Conservation (phyloP, 1,284 basidiomycete species). For the Violaceomyces palustris region DNA sequence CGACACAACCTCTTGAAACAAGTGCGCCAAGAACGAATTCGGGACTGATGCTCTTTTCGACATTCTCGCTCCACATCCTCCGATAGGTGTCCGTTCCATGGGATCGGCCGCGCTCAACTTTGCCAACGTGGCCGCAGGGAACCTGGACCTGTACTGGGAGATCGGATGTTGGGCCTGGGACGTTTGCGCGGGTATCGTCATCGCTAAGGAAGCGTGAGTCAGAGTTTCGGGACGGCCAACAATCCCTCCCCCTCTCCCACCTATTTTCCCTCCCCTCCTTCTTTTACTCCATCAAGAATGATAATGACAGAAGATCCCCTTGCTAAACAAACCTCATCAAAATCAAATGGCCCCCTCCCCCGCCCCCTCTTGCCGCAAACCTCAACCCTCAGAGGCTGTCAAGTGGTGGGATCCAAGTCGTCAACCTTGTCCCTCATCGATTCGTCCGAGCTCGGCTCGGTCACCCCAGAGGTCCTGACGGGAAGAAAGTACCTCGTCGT, state of each 20-base stretch:
- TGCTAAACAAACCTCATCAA: background rate
- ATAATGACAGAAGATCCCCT: too few relatives aligned
- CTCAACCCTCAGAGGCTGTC: too few relatives aligned
- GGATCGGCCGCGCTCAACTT: slow-evolving; percentile 49
- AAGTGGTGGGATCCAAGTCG: too few relatives aligned
- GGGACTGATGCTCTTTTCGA: background rate
- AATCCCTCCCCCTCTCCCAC: slow-evolving; percentile 8
- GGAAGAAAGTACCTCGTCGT: slow-evolving; percentile 84
- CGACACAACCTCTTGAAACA: too few relatives aligned
- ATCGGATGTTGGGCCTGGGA: slow-evolving; percentile 54
- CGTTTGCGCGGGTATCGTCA: slow-evolving; percentile 75
- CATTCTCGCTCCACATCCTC: background rate
- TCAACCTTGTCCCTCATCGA: background rate
- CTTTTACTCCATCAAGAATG: too few relatives aligned
- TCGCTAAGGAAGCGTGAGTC: slow-evolving; percentile 83
- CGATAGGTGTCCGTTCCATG: slow-evolving; percentile 25
- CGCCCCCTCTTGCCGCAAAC: too few relatives aligned
- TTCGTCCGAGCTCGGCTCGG: slow-evolving; percentile 39
- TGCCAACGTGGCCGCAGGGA: slow-evolving; percentile 39
- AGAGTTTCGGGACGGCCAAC: slow-evolving; percentile 60
- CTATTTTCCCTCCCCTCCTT: background rate
- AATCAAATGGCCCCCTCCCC: too few relatives aligned
- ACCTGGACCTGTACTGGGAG: slow-evolving; percentile 49
- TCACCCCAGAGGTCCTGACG: slow-evolving; percentile 66
- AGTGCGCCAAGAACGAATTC: too few relatives aligned